Evolutionary conservation across 352 stramenopile species (phyloP), one percentile per base, ranked within the genome.

Genomic region (Blastocystis sp.): DNA sequence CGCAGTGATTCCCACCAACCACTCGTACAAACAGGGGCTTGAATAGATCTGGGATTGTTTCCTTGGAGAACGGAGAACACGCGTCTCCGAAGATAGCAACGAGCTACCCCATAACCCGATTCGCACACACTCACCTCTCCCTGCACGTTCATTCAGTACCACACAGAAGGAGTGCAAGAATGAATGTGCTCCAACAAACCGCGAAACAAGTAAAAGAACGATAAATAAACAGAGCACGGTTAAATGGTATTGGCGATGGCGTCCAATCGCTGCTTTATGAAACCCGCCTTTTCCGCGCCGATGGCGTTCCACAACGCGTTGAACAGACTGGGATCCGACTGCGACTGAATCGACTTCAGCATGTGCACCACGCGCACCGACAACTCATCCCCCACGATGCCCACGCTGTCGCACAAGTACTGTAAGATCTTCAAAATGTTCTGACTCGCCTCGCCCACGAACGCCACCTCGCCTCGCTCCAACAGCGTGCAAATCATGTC

Each of bases 281-380:
- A 26, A 10, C 31, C 29, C 13, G 63, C 63, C 63, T 50, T 74
- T 9, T 41, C 33, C n/a, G 9, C 16, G 6, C 74, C 74, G 2
- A 85, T 35, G 16, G 66, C 50, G 16, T 85, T 62, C 74, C 74
- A 85, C 3, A 85, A 19, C 59, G 51, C 55, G 41, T 45, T 85
- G n/a, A 85, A 59, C 74, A 85, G 41, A 26, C 66, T 29, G 4
- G 74, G 74, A 26, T 51, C 24, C 31, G 74, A 67, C 51, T 85
- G 74, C 51, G 51, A 55, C 74, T 85, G 26, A n/a, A 85, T 85
- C 12, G 74, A 59, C 29, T 85, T 85, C 2, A 85, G 31, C 59
- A 85, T 66, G 26, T 39, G 29, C 74, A 85, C 50, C 51, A 69
- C 60, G 12, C 55, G 74, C 33, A 50, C n/a, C n/a, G 51, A 50